Evolutionary conservation across 1,284 basidiomycete species (phyloP), one percentile per base, ranked within the genome.

Genomic region (Golubevia pallescens): DNA sequence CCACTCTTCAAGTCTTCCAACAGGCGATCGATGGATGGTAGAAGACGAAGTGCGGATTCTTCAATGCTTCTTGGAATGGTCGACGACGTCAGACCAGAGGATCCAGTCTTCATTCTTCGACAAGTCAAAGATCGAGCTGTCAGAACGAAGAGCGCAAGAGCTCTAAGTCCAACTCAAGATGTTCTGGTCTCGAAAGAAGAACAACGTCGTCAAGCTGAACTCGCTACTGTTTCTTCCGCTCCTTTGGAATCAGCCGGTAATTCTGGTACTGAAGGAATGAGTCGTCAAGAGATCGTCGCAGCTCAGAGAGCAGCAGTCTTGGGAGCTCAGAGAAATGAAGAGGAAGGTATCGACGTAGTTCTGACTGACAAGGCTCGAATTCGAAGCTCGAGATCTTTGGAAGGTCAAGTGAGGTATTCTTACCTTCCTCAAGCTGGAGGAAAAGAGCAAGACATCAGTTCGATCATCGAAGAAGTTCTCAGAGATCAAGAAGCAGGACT

Each of bases 381-480:
- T n/a, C 91, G 95, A 23, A 94, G 92, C 75, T 90, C 92, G 1
- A 89, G 93, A 16, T 70, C 81, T 13, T 90, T 90, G 65, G 90
- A 89, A 54, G 91, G 93, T 74, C 88, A 88, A 61, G 91, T 94
- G 87, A 90, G 94, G 0, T 97, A 97, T 82, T 96, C 94, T 28
- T 97, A 94, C 80, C 91, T 97, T 54, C 91, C 93, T 69, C 89
- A 90, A 0, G 92, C 92, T 69, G 93, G 94, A 7, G 75, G 73
- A 8, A 92, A 93, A 86, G 92, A 92, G 2, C 92, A 91, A 75
- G 95, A 97, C 84, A 94, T 97, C 80, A 95, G 93, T 77, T 91
- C 94, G 69, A 92, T 97, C 65, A 90, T 97, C 48, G 93, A 95
- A 81, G 90, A 93, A 79, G 95, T n/a, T n/a, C n/a, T n/a, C n/a